A percentile compares a stretch with the other conserved stretches of the same genome.
Evolutionary conservation across 2,329 filamentous ascomycete genomes (phyloP).

Genomic region (Talaromyces atroroseus): DNA sequence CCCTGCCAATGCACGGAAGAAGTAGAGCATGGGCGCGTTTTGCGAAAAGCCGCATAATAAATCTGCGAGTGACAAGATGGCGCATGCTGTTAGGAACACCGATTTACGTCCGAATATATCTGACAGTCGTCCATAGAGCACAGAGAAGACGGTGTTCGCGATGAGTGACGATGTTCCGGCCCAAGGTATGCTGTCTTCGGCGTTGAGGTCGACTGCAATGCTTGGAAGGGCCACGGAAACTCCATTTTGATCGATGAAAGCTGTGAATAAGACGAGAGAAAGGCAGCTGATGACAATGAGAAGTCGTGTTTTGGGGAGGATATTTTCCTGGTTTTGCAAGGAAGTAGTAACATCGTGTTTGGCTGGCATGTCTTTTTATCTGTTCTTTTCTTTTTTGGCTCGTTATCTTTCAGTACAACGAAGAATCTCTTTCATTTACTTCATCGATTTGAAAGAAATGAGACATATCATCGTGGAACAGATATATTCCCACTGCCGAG

Average conservation of each 20-base stretch:
- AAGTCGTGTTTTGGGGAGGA: constrained; percentile 47
- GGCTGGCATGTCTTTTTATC: not conserved
- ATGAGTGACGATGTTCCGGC: constrained; percentile 66
- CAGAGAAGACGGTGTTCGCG: constrained; percentile 59
- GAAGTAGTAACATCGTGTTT: constrained; percentile 18
- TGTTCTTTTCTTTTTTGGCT: not conserved
- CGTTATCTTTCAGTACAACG: not conserved
- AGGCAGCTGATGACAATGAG: constrained; percentile 48
- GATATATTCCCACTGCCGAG: not conserved
- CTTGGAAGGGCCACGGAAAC: constrained; percentile 50
- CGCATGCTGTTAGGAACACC: constrained; percentile 51
- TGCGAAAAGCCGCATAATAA: constrained; percentile 55
- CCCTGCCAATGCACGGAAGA: constrained; percentile 56
- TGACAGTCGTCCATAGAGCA: constrained; percentile 58
- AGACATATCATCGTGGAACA: not conserved
- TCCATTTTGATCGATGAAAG: constrained; percentile 54
- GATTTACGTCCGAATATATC: constrained; percentile 58
- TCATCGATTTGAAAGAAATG: not conserved
- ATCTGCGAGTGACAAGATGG: constrained; percentile 51
- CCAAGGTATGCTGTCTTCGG: constrained; percentile 56
- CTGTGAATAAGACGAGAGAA: constrained; percentile 49
- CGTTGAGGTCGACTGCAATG: constrained; percentile 44
- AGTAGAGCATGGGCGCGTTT: constrained; percentile 54
- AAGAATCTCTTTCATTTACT: not conserved
- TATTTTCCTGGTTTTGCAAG: constrained; percentile 53